These are phyloP conservation scores for Lepiota brunneoincarnata DNA, from an alignment of 768 basidiomycete genomes.

Conservation along the genomic window DNA sequence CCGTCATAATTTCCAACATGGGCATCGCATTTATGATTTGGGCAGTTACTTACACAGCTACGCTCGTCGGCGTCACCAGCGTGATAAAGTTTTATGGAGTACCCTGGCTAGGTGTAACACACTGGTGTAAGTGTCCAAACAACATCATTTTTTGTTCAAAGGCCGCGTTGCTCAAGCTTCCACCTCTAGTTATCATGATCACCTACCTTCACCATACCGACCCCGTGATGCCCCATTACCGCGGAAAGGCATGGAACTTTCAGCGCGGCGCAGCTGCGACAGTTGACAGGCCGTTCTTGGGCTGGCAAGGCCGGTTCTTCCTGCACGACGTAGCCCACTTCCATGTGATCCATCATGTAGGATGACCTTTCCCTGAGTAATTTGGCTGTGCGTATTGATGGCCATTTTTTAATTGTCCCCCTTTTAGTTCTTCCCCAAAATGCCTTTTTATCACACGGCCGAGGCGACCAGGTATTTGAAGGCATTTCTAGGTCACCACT, in stretches of 20 bases:
- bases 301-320: constrained; percentile 66
- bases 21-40: constrained; percentile 51
- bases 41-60: constrained; percentile 33
- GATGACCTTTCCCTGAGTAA: constrained; percentile 15
- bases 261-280: constrained; percentile 62
- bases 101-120: constrained; percentile 53
- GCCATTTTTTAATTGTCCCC: background rate
- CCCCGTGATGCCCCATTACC: constrained; percentile 53
- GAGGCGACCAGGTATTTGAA: constrained; percentile 50
- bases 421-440: constrained; percentile 55
- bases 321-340: constrained; percentile 64
- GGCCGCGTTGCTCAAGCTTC: background rate
- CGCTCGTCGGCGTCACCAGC: constrained; percentile 32
- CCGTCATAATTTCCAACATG: constrained; percentile 54
- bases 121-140: constrained; percentile 44
- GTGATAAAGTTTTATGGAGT: constrained; percentile 50
- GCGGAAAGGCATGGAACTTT: constrained; percentile 55
- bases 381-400: background rate
- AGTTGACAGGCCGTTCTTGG: constrained; percentile 54
- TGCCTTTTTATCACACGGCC: constrained; percentile 57
- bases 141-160: background rate
- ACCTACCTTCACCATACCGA: constrained; percentile 70
- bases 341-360: constrained; percentile 61
- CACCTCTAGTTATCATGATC: constrained; percentile 43
- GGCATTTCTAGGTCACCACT: constrained; percentile 48